Conservation (phyloP, 169 alveolate species). For the Eimeria maxima region DNA sequence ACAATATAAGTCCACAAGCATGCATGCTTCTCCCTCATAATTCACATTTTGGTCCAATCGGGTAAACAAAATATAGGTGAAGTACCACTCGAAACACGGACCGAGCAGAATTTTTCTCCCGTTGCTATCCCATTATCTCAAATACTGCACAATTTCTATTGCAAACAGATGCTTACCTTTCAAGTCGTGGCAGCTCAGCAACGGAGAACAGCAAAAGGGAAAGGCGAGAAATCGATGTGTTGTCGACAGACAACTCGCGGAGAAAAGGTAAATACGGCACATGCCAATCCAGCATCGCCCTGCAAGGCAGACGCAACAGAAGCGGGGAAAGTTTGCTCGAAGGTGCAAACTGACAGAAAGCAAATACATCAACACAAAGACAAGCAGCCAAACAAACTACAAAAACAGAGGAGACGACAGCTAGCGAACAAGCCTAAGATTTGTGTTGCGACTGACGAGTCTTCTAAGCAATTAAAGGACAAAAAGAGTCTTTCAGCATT, state of each 20-base stretch:
- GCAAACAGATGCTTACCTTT: background rate
- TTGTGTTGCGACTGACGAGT: background rate
- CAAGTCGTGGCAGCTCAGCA: constrained; percentile 15
- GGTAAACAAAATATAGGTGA: too few relatives aligned
- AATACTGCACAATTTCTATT: too few relatives aligned
- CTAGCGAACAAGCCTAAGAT: background rate
- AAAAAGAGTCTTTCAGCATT: background rate
- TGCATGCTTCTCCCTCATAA: too few relatives aligned
- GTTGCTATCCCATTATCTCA: too few relatives aligned
- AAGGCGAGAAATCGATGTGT: background rate
- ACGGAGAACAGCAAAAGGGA: constrained; percentile 40
- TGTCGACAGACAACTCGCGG: background rate
- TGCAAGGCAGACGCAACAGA: background rate
- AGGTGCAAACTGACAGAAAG: too few relatives aligned
- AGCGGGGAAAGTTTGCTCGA: background rate
- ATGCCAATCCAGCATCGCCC: constrained; percentile 50
- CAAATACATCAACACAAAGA: background rate
- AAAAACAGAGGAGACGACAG: background rate
- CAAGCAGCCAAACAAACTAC: too few relatives aligned
- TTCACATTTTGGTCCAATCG: too few relatives aligned
- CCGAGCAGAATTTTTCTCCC: too few relatives aligned
- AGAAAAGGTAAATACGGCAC: constrained; percentile 41
- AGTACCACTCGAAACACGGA: too few relatives aligned
- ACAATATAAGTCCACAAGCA: too few relatives aligned
- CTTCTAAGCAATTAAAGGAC: background rate